A percentile compares a stretch with the other conserved stretches of the same genome.
Evolutionary conservation across 228 moss, liverwort and hornwort species (phyloP).

Genomic region (Sphagnum fallax): DNA sequence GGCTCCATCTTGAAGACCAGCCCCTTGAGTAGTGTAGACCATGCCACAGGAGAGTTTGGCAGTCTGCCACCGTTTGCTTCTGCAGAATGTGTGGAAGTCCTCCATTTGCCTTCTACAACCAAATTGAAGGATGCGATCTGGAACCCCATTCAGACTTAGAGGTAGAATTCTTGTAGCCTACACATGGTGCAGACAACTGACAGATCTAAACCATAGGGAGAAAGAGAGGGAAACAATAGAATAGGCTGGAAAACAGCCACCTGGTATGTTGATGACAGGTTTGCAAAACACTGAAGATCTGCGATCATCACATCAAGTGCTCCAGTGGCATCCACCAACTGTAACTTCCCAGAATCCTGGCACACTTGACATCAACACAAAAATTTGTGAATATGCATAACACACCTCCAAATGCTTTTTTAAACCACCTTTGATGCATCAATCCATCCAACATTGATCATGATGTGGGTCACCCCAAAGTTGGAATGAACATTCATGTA

Average conservation of each 20-base stretch:
- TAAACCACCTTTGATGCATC: no score
- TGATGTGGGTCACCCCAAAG: no score
- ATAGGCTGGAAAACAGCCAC: conserved; percentile 10
- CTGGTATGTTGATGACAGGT: conserved; percentile 55
- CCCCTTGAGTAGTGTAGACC: conserved; percentile 60
- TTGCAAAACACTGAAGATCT: conserved; percentile 50
- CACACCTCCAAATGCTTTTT: no score
- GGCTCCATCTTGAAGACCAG: conserved; percentile 13
- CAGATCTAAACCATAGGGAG: no score
- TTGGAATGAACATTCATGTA: no score
- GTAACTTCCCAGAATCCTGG: conserved; percentile 51
- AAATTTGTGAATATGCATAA: neutral
- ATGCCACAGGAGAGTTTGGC: conserved; percentile 33
- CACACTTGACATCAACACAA: conserved; percentile 43
- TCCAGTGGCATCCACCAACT: conserved; percentile 65
- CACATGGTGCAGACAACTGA: no score
- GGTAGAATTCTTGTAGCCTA: no score
- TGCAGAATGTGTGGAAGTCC: conserved; percentile 6
- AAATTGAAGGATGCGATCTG: conserved; percentile 63
- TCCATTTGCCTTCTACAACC: conserved; percentile 49
- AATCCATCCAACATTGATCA: no score
- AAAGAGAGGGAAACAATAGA: neutral
- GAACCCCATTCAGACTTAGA: neutral
- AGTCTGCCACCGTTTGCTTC: conserved; percentile 8
- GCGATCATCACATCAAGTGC: conserved; percentile 57